Base-by-base conservation (phyloP, 2,329 filamentous ascomycete species). In the Fusarium mexicanum region DNA sequence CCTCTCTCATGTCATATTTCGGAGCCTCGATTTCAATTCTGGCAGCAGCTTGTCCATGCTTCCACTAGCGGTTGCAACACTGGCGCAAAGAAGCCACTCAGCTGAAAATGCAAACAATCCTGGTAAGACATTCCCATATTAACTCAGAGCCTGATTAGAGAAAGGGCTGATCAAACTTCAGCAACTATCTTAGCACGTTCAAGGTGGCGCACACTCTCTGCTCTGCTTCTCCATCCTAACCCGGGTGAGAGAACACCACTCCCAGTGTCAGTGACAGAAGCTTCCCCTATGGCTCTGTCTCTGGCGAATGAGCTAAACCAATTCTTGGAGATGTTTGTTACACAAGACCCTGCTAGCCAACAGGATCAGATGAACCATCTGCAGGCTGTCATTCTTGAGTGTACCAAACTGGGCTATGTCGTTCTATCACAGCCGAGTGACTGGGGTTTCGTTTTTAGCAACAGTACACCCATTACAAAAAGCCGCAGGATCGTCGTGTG, bases 371-470 rank as follows among this genome's bases (percentile, higher is more conserved):
- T 79, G 59, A 79, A 76, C 18, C 82, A 85, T 48, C 77, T 86
- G 8, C 78, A 83, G 50, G 81, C 79, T 18, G 79, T 86, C 18
- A 81, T 85, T 24, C 67, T 80, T 8, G 84, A 85, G 72, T 84
- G 81, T 43, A 77, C 83, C 24, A 83, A 80, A 57, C 77, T 86
- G 33, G 85, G 85, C 17, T 84, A 85, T 64, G 60, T 83, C 24
- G 59, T 86, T 12, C 77, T 86, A 38, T 86, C 84, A 9, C 84
- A 86, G 58, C 84, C 84, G 1, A 77, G 78, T 13, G 84, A 85
- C 40, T 85, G 81, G 78, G 63, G 69, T 3, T 82, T 84, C 58
- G 64, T 79, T 20, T 80, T 79, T 61, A 66, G 53, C 5, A 62
- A 31, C 38, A 67, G 44, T 16, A 47, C 29, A 26, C 29, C 47